These are phyloP conservation scores for Blumeria graminis DNA, from an alignment of 2,329 filamentous ascomycete genomes.

Conservation along the genomic window DNA sequence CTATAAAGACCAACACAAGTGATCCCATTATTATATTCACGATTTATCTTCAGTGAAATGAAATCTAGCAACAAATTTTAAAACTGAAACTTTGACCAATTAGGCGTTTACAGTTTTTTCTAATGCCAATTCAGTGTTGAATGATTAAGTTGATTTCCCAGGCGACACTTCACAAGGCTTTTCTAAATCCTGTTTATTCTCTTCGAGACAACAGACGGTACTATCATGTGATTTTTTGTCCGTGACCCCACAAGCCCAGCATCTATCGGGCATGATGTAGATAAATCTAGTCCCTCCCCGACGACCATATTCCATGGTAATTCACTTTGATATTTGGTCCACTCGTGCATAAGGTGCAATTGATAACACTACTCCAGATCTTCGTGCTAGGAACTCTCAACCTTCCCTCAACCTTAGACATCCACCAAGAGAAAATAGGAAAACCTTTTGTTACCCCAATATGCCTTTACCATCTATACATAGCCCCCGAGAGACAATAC, in stretches of 20 bases:
- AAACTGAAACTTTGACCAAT: too few relatives aligned
- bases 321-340: neutral
- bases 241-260: neutral
- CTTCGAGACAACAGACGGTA: too few relatives aligned
- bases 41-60: too few relatives aligned
- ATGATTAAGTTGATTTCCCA: too few relatives aligned
- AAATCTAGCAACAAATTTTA: too few relatives aligned
- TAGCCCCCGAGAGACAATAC: neutral
- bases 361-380: neutral
- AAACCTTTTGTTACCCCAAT: neutral
- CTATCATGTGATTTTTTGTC: neutral
- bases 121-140: too few relatives aligned
- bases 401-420: neutral
- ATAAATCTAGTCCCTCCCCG: neutral
- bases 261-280: neutral
- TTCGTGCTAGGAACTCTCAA: neutral
- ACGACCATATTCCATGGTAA: neutral
- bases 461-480: neutral
- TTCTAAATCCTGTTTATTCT: too few relatives aligned
- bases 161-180: too few relatives aligned
- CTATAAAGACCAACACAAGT: too few relatives aligned
- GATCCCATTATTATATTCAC: too few relatives aligned
- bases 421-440: neutral
- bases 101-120: too few relatives aligned
- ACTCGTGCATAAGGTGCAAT: neutral